Evolutionary conservation across 192 early-diverging fungal genomes (phyloP), one percentile per base, ranked within the genome.

Genomic region (Coemansia umbellata): DNA sequence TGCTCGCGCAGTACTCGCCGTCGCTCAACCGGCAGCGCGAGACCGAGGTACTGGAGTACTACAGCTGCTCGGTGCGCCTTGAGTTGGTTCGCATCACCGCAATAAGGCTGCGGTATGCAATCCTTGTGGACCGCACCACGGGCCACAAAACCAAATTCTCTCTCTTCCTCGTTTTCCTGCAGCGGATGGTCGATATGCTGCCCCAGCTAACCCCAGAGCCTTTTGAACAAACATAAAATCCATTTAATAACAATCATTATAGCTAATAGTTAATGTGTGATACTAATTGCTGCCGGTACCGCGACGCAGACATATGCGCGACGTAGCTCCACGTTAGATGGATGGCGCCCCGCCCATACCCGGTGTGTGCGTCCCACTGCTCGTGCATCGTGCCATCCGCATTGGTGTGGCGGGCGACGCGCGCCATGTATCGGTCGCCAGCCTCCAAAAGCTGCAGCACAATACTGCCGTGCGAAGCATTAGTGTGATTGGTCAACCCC

Each of bases 261-360:
- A n/a, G n/a, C n/a, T n/a, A n/a, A n/a, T n/a, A n/a, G n/a, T n/a
- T n/a, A n/a, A n/a, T n/a, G n/a, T n/a, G n/a, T n/a, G n/a, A n/a
- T n/a, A n/a, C n/a, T 43, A 41, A 18, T 32, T 48, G 1, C 15
- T 31, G 10, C 0, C 66, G 47, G 5, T 60, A 55, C 1, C 68
- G 60, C 0, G 56, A 31, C 19, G 71, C 71, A 8, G 71, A 39
- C 3, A 37, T 55, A n/a, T 75, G 74, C 0, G 81, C 69, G 1
- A 82, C 84, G 53, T 90, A 84, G 39, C 78, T 81, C 90, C 90
- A 90, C 0, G 88, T 90, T 52, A 92, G 58, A 41, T 89, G 74
- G 0, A 47, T 32, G 8, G 87, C 90, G 0, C 88, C 88, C 4
- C 58, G 72, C 14, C 75, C 73, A 33, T 61, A 77, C 1, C 90